These are phyloP conservation scores for Ceratobasidium sp. DNA, from an alignment of 1,284 basidiomycete genomes.

Conservation along the genomic window DNA sequence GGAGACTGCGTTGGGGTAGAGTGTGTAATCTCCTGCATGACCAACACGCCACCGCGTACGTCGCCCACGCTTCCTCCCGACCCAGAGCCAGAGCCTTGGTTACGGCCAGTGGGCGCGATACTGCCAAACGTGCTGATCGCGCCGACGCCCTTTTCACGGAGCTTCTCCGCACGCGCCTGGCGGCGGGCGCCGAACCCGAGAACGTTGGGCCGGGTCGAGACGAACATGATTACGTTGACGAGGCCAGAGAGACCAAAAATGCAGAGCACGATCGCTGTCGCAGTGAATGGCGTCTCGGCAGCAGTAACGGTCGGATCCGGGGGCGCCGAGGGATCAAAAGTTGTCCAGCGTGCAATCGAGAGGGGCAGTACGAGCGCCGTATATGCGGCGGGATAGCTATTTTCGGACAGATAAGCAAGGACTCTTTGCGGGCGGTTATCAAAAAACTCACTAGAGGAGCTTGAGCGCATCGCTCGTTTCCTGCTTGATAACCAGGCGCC, in stretches of 20 bases:
- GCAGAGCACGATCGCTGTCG: conserved; percentile 47
- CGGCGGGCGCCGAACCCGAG: conserved; percentile 44
- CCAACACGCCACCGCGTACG: conserved; percentile 11
- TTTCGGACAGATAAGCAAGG: conserved; percentile 10
- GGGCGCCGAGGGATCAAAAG: conserved; percentile 44
- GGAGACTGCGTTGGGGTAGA: conserved; percentile 4
- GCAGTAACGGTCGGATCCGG: conserved; percentile 31
- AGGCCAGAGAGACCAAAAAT: conserved; percentile 48
- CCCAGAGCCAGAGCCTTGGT: conserved; percentile 5
- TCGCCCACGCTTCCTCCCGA: conserved; percentile 15
- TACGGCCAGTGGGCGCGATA: conserved; percentile 32
- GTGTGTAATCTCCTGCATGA: conserved; percentile 34
- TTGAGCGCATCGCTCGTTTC: conserved; percentile 48
- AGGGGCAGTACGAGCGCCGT: conserved; percentile 47
- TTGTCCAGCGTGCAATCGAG: conserved; percentile 48
- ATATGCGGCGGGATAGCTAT: conserved; percentile 47
- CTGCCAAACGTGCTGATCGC: conserved; percentile 41
- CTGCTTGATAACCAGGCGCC: conserved; percentile 38
- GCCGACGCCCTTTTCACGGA: conserved; percentile 27
- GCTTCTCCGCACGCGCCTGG: conserved; percentile 30
- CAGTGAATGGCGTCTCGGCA: conserved; percentile 42
- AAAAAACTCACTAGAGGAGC: conserved; percentile 47
- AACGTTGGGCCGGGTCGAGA: conserved; percentile 48
- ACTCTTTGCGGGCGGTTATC: conserved; percentile 4
- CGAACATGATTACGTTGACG: conserved; percentile 48